A percentile compares a stretch with the other conserved stretches of the same genome.
Conservation (phyloP, 225 moss, liverwort and hornwort genomes). For the Bryoerythrophyllum caledonicum region DNA sequence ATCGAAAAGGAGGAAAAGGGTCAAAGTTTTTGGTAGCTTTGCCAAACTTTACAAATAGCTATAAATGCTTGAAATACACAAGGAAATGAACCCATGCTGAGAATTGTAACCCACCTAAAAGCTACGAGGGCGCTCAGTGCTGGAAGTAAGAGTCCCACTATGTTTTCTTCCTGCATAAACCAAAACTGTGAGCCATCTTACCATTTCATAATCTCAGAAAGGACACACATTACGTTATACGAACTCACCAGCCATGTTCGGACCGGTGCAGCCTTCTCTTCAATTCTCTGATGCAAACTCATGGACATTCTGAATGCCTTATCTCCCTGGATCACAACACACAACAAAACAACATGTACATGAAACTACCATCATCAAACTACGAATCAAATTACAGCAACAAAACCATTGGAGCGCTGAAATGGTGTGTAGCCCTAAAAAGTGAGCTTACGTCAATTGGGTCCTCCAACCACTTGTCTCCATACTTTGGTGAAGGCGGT, state of each 20-base stretch:
- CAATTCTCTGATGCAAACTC: conserved; percentile 34
- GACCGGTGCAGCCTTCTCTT: conserved; percentile 42
- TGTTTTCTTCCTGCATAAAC: conserved; percentile 32
- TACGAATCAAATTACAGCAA: neutral
- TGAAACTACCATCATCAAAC: neutral
- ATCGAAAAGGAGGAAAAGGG: no score
- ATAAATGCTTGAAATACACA: no score
- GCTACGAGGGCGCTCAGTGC: conserved; percentile 44
- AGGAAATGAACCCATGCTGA: neutral
- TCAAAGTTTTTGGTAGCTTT: no score
- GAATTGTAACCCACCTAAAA: conserved; percentile 23
- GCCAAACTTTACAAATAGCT: no score
- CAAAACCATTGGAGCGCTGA: neutral
- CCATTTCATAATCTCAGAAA: neutral
- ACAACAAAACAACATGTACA: neutral
- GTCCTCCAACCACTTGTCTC: conserved; percentile 54
- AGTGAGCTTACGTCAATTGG: conserved; percentile 38
- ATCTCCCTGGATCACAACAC: conserved; percentile 33
- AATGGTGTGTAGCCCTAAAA: neutral
- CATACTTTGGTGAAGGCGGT: conserved; percentile 13
- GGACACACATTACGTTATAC: neutral
- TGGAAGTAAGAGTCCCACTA: conserved; percentile 54
- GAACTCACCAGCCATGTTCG: conserved; percentile 39
- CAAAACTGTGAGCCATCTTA: neutral
- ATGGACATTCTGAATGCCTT: conserved; percentile 34